A percentile compares a stretch with the other conserved stretches of the same genome.
These are phyloP conservation scores for Fusarium nematophilum DNA, from an alignment of 2,329 filamentous ascomycete genomes.

Conservation along the genomic window DNA sequence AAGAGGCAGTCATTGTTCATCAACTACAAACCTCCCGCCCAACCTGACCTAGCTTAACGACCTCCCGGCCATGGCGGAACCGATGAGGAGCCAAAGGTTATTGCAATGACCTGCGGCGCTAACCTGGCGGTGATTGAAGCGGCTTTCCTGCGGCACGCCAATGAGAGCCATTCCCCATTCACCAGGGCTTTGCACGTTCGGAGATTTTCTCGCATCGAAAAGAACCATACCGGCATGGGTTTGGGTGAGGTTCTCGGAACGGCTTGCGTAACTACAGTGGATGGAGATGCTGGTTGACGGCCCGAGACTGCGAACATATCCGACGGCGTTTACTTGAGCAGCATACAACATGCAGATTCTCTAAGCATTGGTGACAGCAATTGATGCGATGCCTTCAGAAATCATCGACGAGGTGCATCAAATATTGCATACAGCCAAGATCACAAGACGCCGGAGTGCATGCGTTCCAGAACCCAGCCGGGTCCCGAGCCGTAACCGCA, in stretches of 20 bases:
- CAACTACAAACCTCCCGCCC: neutral
- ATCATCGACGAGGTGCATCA: too few species aligned
- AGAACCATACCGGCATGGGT: neutral
- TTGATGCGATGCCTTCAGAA: too few species aligned
- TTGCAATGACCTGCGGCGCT: slow-evolving; percentile 23
- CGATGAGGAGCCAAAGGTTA: too few species aligned
- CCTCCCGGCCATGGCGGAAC: neutral
- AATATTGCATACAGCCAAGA: neutral
- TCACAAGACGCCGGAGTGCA: neutral
- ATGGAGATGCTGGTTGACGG: too few species aligned
- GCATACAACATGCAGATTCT: too few species aligned
- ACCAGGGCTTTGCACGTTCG: neutral
- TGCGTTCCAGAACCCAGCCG: slow-evolving; percentile 1
- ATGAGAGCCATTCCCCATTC: slow-evolving; percentile 7
- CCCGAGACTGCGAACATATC: too few species aligned
- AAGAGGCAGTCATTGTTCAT: neutral
- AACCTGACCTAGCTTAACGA: slow-evolving; percentile 1
- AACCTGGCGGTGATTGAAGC: slow-evolving; percentile 5
- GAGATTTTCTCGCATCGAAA: neutral
- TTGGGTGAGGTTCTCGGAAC: too few species aligned
- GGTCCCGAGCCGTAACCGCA: neutral
- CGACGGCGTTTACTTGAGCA: too few species aligned
- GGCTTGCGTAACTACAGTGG: too few species aligned
- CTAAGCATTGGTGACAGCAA: too few species aligned
- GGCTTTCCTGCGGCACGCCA: neutral